phyloP scores from a whole-genome alignment of 2,329 filamentous ascomycete species.

The Xylaria sp. region DNA sequence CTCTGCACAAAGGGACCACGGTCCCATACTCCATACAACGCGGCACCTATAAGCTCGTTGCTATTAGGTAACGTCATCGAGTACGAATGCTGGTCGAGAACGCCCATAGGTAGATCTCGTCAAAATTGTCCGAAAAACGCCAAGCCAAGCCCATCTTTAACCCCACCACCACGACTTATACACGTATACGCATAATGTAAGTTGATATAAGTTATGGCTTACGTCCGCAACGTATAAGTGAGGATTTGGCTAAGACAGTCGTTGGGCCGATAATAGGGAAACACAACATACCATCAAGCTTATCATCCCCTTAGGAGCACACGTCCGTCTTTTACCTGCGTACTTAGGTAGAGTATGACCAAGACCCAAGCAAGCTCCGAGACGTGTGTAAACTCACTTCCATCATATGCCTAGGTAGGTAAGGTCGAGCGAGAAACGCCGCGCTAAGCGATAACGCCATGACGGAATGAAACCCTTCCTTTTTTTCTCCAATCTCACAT shows the following conservation, averaged over 20 bases:
- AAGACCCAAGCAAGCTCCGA: not conserved
- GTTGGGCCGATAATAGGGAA: no score
- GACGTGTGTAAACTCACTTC: not conserved
- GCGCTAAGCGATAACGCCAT: conserved; percentile 23
- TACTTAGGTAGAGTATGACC: not conserved
- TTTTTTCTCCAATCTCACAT: not conserved
- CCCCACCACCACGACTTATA: conserved; percentile 7
- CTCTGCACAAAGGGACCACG: conserved; percentile 22
- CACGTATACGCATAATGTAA: not conserved
- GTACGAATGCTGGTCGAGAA: not conserved
- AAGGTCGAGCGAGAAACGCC: conserved; percentile 7
- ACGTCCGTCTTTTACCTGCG: not conserved
- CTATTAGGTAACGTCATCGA: conserved; percentile 31
- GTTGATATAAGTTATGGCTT: not conserved
- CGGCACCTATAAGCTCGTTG: not conserved
- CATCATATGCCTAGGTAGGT: not conserved
- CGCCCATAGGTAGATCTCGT: conserved; percentile 5
- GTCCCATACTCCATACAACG: not conserved
- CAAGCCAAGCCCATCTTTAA: conserved; percentile 4
- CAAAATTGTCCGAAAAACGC: conserved; percentile 17
- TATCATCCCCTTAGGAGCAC: no score
- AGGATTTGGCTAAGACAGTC: no score
- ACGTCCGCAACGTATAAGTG: not conserved
- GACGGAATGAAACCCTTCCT: not conserved
- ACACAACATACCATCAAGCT: not conserved